Percentiles rank a stretch among this genome's conserved stretches.
phyloP scores from a whole-genome alignment of 1,284 basidiomycete species.

The Afroboletus lepidellus region DNA sequence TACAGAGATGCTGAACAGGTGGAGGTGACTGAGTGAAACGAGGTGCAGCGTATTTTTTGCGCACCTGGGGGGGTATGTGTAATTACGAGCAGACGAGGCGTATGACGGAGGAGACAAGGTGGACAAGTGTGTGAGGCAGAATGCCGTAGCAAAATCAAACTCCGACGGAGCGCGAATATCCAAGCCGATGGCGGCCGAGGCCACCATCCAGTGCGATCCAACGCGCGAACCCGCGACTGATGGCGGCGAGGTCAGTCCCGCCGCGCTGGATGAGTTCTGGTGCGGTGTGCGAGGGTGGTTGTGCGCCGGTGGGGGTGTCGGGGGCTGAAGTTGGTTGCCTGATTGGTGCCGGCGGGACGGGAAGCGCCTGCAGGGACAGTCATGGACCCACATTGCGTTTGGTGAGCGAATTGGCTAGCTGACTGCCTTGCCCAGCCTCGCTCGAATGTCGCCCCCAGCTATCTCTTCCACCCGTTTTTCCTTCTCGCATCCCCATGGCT shows the following conservation, averaged over 20 bases:
- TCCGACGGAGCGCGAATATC: conserved; percentile 37
- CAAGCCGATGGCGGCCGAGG: conserved; percentile 8
- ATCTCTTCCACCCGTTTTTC: neutral
- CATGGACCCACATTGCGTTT: conserved; percentile 10
- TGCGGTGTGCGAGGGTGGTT: neutral
- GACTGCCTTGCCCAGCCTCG: conserved; percentile 12
- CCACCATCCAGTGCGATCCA: neutral
- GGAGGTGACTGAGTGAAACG: conserved; percentile 2
- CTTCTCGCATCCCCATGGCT: conserved; percentile 10
- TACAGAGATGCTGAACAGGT: conserved; percentile 5
- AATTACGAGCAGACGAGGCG: conserved; percentile 23
- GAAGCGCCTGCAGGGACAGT: neutral
- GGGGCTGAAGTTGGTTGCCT: conserved; percentile 11
- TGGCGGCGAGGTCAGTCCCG: neutral
- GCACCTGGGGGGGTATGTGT: conserved; percentile 23
- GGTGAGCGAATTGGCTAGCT: conserved; percentile 1
- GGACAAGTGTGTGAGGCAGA: conserved; percentile 35
- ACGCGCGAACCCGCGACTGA: neutral
- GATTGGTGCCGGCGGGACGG: conserved; percentile 14
- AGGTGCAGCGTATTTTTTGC: conserved; percentile 23
- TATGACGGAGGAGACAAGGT: conserved; percentile 37
- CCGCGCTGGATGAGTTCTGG: too few relatives aligned
- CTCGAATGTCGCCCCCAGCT: conserved; percentile 3
- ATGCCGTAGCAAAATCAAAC: conserved; percentile 33
- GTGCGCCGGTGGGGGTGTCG: conserved; percentile 7